A percentile compares a stretch with the other conserved stretches of the same genome.
Conservation (phyloP, 2,329 filamentous ascomycete species). For the Fusarium guadeloupense region DNA sequence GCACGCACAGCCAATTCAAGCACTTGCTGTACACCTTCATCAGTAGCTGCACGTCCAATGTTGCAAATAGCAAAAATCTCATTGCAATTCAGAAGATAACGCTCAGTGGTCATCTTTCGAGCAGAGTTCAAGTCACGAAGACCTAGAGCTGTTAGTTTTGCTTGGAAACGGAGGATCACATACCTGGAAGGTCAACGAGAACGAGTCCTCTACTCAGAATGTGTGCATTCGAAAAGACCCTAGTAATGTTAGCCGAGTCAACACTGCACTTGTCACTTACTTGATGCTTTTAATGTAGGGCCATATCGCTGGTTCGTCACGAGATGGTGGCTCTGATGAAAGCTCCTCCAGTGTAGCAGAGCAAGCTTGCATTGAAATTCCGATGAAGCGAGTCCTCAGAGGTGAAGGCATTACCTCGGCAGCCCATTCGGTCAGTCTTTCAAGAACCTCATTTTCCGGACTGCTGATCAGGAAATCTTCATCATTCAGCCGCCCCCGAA, state of each 20-base stretch:
- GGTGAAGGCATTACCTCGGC: conserved; percentile 7
- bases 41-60: conserved; percentile 54
- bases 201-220: conserved; percentile 59
- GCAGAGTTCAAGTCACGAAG: conserved; percentile 59
- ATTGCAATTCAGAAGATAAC: conserved; percentile 55
- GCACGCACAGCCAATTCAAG: conserved; percentile 53
- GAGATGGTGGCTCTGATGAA: conserved; percentile 47
- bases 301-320: conserved; percentile 47
- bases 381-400: background rate
- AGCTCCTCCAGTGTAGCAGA: conserved; percentile 48
- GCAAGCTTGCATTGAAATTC: conserved; percentile 42
- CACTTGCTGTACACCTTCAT: conserved; percentile 52
- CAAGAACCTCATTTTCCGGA: conserved; percentile 21
- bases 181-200: conserved; percentile 57
- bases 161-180: too few relatives aligned
- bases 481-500: conserved; percentile 37
- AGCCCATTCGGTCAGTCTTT: conserved; percentile 40
- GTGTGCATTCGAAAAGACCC: conserved; percentile 55
- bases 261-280: conserved; percentile 38
- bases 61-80: conserved; percentile 58
- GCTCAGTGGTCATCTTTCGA: conserved; percentile 54
- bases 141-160: too few relatives aligned
- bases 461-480: conserved; percentile 32
- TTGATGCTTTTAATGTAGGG: conserved; percentile 57
- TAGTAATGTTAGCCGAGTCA: conserved; percentile 37